A percentile compares a stretch with the other conserved stretches of the same genome.
Evolutionary conservation across 495 filamentous ascomycete species (phyloP).

Genomic region (Oidiodendron maius): DNA sequence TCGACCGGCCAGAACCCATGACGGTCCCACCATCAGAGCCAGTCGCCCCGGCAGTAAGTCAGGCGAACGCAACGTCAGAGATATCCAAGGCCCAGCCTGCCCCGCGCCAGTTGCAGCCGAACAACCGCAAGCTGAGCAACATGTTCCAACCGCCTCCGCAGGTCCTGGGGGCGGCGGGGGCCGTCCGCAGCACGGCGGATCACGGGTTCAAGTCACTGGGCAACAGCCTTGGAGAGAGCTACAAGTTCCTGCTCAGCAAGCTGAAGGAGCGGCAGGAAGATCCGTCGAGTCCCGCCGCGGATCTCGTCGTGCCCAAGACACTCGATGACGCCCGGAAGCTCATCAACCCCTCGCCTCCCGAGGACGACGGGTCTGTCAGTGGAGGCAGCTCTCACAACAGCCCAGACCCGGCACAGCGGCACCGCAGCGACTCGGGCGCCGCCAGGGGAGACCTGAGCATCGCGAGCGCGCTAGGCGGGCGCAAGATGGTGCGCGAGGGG

Average conservation of each 20-base stretch:
- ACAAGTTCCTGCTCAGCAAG: constrained; percentile 89
- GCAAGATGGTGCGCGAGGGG: constrained; percentile 56
- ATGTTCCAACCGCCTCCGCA: constrained; percentile 71
- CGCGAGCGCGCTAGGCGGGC: constrained; percentile 56
- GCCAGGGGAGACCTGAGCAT: constrained; percentile 47
- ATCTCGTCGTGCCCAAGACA: constrained; percentile 69
- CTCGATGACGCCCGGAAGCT: constrained; percentile 87
- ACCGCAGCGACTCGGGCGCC: constrained; percentile 13
- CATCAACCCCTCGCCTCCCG: constrained; percentile 60
- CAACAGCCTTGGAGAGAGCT: constrained; percentile 79
- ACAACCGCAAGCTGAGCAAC: constrained; percentile 65
- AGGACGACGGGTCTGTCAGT: constrained; percentile 46
- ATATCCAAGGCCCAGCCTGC: constrained; percentile 35
- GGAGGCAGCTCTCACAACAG: constrained; percentile 40
- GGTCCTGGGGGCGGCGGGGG: constrained; percentile 72
- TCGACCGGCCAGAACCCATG: constrained; percentile 18
- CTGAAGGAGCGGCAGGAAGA: constrained; percentile 61
- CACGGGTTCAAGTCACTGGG: constrained; percentile 87
- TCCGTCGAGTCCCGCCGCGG: constrained; percentile 29
- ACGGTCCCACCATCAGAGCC: constrained; percentile 25
- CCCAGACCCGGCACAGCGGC: constrained; percentile 28
- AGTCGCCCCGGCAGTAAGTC: constrained; percentile 15
- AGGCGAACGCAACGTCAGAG: constrained; percentile 10
- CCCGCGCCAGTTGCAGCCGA: constrained; percentile 30
- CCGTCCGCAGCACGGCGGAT: constrained; percentile 79